Base-by-base conservation (phyloP, 352 stramenopile species). In the Globisporangium carolinianum region DNA sequence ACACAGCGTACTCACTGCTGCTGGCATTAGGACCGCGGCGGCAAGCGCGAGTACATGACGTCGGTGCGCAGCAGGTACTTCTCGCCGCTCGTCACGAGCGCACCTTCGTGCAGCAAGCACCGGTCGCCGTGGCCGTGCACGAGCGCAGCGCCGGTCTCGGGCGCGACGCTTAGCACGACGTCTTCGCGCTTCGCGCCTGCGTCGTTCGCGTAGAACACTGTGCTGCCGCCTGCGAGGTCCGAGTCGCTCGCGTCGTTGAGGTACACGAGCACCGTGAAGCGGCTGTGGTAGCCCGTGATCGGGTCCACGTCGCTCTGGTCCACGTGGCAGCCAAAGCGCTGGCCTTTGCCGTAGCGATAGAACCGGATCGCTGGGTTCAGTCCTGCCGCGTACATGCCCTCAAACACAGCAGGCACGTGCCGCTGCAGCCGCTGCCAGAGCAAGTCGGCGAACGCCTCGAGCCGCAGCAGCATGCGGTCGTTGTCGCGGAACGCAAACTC, bases 191-290 rank as follows among this genome's bases (percentile, higher is more conserved):
- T 73, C 1, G 67, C 67, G 14, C 71, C 67, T 15, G 64, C 62
- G 18, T 83, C 72, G 57, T 79, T 75, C 12, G 56, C 72, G 66
- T 93, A 93, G 61, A 93, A 91, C 47, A 89, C 55, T n/a, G 83
- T 91, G 51, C 65, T 65, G 14, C 80, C 83, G 35, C 80, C 83
- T 4, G 67, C 51, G 37, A 93, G 57, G n/a, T 86, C 79, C 55
- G 83, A 93, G 71, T 93, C 83, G 42, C 32, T 66, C 6, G 69
- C 53, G 71, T 93, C 83, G 43, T 91, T 93, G 9, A 93, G 71
- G 62, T 91, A 93, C 46, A 93, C 79, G 42, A 91, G 76, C 62
- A 91, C 74, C 8, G 83, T 93, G 65, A 90, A 91, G 67, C 76
- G 79, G 53, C 83, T 93, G 65, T 85, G 71, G 64, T 72, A 76